These are phyloP conservation scores for Erodium texanum DNA, from an alignment of 441 rosid genomes.

Conservation along the genomic window DNA sequence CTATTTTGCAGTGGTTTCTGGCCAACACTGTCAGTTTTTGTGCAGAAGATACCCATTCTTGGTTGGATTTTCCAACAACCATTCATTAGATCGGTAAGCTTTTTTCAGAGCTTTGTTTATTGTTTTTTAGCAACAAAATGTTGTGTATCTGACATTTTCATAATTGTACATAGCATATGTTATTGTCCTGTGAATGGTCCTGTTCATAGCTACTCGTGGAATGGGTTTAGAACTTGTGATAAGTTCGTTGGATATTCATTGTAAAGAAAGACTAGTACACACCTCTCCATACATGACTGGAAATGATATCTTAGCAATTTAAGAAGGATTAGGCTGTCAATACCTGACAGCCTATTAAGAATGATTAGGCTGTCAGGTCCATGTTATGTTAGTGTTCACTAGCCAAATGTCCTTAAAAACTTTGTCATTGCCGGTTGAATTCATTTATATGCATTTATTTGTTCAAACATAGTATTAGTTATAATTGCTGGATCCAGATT, in stretches of 20 bases:
- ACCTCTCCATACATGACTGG: neutral
- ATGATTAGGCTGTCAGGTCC: too few relatives aligned
- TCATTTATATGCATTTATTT: too few relatives aligned
- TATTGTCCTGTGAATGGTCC: neutral
- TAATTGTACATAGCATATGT: neutral
- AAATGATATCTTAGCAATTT: neutral
- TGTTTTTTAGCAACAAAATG: neutral
- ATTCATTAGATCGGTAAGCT: slow-evolving; percentile 65
- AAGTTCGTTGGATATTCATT: neutral
- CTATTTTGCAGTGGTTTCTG: slow-evolving; percentile 72
- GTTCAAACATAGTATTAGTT: too few relatives aligned
- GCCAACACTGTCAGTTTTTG: slow-evolving; percentile 83
- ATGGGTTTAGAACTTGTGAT: neutral
- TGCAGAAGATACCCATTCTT: slow-evolving; percentile 84
- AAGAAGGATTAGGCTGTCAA: too few relatives aligned
- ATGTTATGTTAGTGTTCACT: neutral
- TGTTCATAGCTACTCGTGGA: neutral
- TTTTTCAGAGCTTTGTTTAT: slow-evolving; percentile 11
- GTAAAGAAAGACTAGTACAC: neutral
- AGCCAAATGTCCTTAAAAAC: neutral
- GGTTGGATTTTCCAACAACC: slow-evolving; percentile 88
- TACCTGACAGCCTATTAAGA: too few relatives aligned
- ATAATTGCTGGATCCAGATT: neutral
- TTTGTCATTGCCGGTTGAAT: neutral
- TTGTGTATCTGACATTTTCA: neutral